phyloP scores from a whole-genome alignment of 164 flowering plant genomes.

The Platanus orientalis region DNA sequence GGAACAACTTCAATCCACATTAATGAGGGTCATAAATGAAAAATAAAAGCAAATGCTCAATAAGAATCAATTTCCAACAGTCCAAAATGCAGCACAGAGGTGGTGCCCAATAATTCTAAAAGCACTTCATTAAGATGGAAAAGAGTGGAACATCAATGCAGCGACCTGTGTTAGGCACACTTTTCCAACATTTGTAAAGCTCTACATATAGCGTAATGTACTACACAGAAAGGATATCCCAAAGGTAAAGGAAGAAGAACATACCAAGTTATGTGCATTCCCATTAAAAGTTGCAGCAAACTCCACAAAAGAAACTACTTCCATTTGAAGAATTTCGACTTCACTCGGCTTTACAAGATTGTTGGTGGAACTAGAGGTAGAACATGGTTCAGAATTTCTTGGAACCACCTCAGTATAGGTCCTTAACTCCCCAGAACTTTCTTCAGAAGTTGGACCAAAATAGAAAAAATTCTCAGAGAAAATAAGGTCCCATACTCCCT shows the following conservation, averaged over 20 bases:
- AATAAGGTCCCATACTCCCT: slow-evolving; percentile 86
- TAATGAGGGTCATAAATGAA: too few species aligned
- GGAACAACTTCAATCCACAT: too few species aligned
- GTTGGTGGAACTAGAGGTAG: slow-evolving; percentile 18
- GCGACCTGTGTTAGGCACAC: too few species aligned
- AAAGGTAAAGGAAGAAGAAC: slow-evolving; percentile 15
- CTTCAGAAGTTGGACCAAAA: slow-evolving; percentile 54
- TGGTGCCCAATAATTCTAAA: too few species aligned
- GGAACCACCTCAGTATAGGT: slow-evolving; percentile 13
- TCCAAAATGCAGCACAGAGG: too few species aligned
- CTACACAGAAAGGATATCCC: neutral
- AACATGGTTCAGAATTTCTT: slow-evolving; percentile 10
- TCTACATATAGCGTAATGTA: too few species aligned
- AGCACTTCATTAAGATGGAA: too few species aligned
- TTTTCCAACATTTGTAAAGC: too few species aligned
- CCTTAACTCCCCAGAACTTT: slow-evolving; percentile 27
- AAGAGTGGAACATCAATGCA: too few species aligned
- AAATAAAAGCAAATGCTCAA: too few species aligned
- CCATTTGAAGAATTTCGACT: slow-evolving; percentile 60
- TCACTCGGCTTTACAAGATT: slow-evolving; percentile 27
- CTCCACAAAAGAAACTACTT: slow-evolving; percentile 76
- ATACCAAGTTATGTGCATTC: slow-evolving; percentile 70
- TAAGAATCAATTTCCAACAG: too few species aligned
- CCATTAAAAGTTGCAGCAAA: slow-evolving; percentile 73
- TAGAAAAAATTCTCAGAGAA: slow-evolving; percentile 89